Evolutionary conservation across 345 rosid species (phyloP), one percentile per base, ranked within the genome.

Genomic region (Linum trigynum): DNA sequence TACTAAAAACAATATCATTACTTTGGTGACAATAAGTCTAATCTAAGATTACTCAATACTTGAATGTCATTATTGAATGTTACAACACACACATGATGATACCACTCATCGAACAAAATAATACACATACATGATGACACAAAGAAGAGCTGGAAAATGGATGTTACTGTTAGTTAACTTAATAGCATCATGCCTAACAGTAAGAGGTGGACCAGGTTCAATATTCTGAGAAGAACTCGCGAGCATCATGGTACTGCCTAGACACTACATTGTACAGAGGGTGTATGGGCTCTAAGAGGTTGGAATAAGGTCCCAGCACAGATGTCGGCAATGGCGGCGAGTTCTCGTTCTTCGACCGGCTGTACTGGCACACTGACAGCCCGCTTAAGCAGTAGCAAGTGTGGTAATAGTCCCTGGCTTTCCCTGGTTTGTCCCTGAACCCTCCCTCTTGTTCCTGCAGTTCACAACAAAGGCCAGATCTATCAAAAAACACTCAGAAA

Each of bases 301-400:
- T 90, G 42, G 85, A 82, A 71, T 82, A 83, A 4, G 86, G 78
- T 63, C 99, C 99, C 58, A 88, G 35, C 42, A 94, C 83, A 23
- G 81, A 79, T 51, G 50, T 57, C 40, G 88, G 81, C 76, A 73
- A 57, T 0, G 98, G 96, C 12, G 84, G 80, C 41, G 83, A 76
- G 59, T 83, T 77, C 59, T 75, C 81, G 38, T 80, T 83, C 62
- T 76, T 82, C 12, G 79, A 85, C 78, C 77, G 73, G 76, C 83
- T 78, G 67, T 81, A 81, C 65, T 90, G 97, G 75, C 95, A 77
- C 59, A 84, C 84, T 0, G 99, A 83, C 1, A 94, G 78, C 38
- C 96, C 99, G 10, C 99, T 90, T 5, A 94, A 74, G 71, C 97
- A 94, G 78, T 94, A 94, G 74, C 99, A 94, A 2, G 99, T 88